Evolutionary conservation across 148 eudicot species (phyloP), one percentile per base, ranked within the genome.

Genomic region (Diospyros kaki): DNA sequence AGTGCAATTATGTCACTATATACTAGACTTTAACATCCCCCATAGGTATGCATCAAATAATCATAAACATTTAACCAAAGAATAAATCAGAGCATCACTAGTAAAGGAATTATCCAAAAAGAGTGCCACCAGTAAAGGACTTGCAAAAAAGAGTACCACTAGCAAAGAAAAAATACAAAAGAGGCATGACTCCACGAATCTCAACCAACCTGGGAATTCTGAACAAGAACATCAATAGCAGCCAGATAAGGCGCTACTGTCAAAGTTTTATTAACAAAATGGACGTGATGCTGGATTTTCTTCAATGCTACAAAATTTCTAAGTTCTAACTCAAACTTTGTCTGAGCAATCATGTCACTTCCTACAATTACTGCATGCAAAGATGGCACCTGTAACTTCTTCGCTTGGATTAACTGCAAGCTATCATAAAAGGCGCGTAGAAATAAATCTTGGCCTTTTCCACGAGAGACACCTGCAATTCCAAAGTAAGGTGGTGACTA

Each of bases 361-460:
- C 99, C 99, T n/a, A 95, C 97, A 58, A 95, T 79, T 56, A 93
- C 83, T 50, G 97, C 99, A 83, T 90, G 97, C 83, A 95, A 61
- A 59, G 94, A 86, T 61, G 99, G 97, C 84, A 92, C 86, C 78
- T 92, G 83, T 68, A 95, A 78, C 78, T 90, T 95, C 85, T 87
- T 85, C 63, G 89, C 90, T 82, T 89, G 83, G 42, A 91, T 86
- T 66, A 95, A 54, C 76, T 83, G 94, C 80, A 95, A 77, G 71
- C 96, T 89, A 78, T 95, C 97, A 83, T 88, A 78, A 84, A 92
- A 92, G 15, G 97, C 74, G 58, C 87, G 93, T 9, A 95, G 85
- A 88, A 92, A 95, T 55, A 92, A 81, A 78, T 95, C 99, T 82
- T 92, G 99, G 69, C 97, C 99, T 81, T 95, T 95, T 58, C 97